A percentile compares a stretch with the other conserved stretches of the same genome.
These are phyloP conservation scores for Mortierella hygrophila DNA, from an alignment of 192 early-diverging fungal species.

Conservation along the genomic window DNA sequence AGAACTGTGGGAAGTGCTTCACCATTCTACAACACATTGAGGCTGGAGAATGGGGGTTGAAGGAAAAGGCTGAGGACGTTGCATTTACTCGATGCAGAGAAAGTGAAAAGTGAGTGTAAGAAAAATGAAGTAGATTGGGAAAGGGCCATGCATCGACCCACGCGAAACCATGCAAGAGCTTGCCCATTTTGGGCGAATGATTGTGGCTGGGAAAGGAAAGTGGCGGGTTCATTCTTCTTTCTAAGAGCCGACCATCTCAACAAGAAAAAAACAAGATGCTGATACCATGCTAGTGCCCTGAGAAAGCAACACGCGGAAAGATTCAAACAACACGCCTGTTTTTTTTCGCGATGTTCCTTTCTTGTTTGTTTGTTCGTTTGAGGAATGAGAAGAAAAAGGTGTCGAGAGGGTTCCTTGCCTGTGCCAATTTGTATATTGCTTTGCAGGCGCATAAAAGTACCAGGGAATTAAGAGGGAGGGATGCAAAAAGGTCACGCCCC, in stretches of 20 bases:
- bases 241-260: background rate
- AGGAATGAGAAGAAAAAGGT: background rate
- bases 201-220: slow-evolving; percentile 3
- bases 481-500: too few species aligned
- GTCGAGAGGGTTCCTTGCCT: background rate
- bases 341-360: too few species aligned
- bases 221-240: background rate
- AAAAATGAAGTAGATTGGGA: background rate
- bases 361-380: background rate
- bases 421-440: too few species aligned
- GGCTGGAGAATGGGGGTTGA: background rate
- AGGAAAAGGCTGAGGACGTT: too few species aligned
- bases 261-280: background rate
- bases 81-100: background rate
- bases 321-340: too few species aligned
- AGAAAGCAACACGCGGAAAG: too few species aligned
- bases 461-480: too few species aligned
- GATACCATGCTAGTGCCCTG: background rate
- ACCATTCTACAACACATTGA: too few species aligned
- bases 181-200: background rate
- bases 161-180: background rate
- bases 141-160: background rate
- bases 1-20: too few species aligned
- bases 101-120: background rate
- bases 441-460: too few species aligned